Evolutionary conservation across 2,329 filamentous ascomycete species (phyloP), one percentile per base, ranked within the genome.

Genomic region (Zasmidium cellare): DNA sequence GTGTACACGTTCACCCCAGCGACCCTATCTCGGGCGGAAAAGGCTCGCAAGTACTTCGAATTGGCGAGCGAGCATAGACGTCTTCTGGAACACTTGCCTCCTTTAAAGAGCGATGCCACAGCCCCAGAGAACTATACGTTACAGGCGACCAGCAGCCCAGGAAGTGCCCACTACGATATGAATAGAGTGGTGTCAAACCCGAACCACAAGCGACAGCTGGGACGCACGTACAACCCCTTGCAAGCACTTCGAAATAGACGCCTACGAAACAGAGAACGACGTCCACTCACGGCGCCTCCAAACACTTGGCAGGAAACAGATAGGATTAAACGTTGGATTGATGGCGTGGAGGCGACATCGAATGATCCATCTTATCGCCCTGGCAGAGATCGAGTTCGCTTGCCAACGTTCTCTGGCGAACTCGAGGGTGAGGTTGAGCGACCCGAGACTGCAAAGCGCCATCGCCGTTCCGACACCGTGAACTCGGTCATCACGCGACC

Each of bases 231-330:
- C 72, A 96, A 99, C 71, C 94, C 93, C 3, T 76, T 99, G 22
- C 94, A 97, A 73, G 91, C 91, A 66, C 89, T 97, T 55, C 87
- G 94, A 19, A 97, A 99, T 70, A 84, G 93, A 49, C 93, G 92
- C 71, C 84, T 94, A 12, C 84, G 94, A 61, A 88, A 88, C 23
- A 84, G 92, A 16, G 90, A 96, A 75, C 84, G 90, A 44, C 87
- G 84, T 63, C 76, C 83, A 0, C 87, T 96, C 31, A 85, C 94
- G 67, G 86, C 89, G 16, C 86, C 91, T 61, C 80, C 82, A 1
- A 87, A 90, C 65, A 90, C 90, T 1, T 97, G 96, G 78, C 81
- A 84, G 41, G 87, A 97, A 72, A 79, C 90, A 1, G 79, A 84
- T 2, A 84, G 80, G 47, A 90, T 96, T 7, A 84, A 84, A 52